Evolutionary conservation across 495 filamentous ascomycete genomes (phyloP).

Genomic region (Xylaria venustula): DNA sequence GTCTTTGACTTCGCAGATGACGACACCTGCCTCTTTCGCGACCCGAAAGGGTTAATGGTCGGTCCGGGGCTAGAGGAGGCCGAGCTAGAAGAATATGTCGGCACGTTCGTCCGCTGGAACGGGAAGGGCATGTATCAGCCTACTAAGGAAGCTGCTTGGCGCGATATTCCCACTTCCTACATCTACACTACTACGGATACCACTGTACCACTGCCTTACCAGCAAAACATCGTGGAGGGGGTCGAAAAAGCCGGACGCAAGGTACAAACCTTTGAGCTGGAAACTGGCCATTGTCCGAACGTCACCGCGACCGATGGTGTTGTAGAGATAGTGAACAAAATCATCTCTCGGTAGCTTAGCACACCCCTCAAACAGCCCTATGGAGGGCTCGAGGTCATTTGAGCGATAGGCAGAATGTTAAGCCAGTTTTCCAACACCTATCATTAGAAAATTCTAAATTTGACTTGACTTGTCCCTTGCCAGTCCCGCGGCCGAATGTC

Average conservation of each 20-base stretch:
- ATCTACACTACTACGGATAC: no score
- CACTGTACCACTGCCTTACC: background rate
- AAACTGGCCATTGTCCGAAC: slow-evolving; percentile 32
- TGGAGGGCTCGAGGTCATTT: no score
- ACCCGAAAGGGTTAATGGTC: slow-evolving; percentile 17
- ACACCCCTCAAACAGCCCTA: no score
- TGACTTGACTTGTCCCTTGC: no score
- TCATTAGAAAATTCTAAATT: no score
- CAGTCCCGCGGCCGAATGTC: no score
- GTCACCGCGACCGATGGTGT: slow-evolving; percentile 27
- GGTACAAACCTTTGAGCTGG: slow-evolving; percentile 23
- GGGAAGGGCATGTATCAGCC: slow-evolving; percentile 22
- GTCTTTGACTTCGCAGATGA: slow-evolving; percentile 34
- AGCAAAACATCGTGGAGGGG: slow-evolving; percentile 34
- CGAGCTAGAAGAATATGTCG: slow-evolving; percentile 17
- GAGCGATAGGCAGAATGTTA: no score
- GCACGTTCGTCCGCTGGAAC: slow-evolving; percentile 33
- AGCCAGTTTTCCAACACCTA: no score
- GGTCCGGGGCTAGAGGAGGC: background rate
- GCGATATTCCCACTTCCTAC: no score
- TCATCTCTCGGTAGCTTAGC: no score
- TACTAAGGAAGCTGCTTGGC: slow-evolving; percentile 33
- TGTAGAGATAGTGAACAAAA: slow-evolving; percentile 9
- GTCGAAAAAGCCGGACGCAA: slow-evolving; percentile 24
- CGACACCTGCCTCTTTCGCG: slow-evolving; percentile 19